These are phyloP conservation scores for Pseudocohnilembus persalinus DNA, from an alignment of 169 alveolate species.

Conservation along the genomic window DNA sequence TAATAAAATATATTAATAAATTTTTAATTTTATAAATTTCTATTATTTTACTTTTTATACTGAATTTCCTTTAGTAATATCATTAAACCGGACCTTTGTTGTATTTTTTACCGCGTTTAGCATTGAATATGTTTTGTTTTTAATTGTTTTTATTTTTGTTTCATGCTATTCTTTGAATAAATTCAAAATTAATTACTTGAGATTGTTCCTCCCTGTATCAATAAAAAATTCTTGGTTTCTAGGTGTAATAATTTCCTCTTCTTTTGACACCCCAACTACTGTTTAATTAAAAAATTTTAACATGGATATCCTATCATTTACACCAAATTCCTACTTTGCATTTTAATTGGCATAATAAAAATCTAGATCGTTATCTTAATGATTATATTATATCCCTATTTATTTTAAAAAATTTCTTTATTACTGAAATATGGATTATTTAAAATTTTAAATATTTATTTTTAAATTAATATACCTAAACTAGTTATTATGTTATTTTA, in stretches of 20 bases:
- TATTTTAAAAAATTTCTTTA: too few relatives aligned
- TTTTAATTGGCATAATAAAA: background rate
- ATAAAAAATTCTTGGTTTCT: background rate
- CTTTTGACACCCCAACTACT: background rate
- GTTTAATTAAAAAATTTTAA: background rate
- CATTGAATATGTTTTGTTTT: background rate
- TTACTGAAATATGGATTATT: too few relatives aligned
- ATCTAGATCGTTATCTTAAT: background rate
- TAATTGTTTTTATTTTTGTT: too few relatives aligned
- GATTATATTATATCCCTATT: too few relatives aligned
- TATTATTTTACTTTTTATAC: background rate
- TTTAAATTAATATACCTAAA: background rate
- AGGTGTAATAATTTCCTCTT: background rate
- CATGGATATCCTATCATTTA: background rate
- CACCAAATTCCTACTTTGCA: background rate
- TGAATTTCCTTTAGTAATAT: background rate
- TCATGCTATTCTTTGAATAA: background rate
- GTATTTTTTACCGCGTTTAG: background rate
- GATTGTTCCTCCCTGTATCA: too few relatives aligned
- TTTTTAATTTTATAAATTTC: too few relatives aligned
- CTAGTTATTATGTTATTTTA: background rate
- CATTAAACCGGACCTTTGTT: background rate
- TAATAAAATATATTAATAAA: too few relatives aligned
- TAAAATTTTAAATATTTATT: too few relatives aligned
- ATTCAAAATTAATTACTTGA: background rate